A percentile compares a stretch with the other conserved stretches of the same genome.
phyloP scores from a whole-genome alignment of 2,329 filamentous ascomycete species.

The Calonectria pauciramosa region DNA sequence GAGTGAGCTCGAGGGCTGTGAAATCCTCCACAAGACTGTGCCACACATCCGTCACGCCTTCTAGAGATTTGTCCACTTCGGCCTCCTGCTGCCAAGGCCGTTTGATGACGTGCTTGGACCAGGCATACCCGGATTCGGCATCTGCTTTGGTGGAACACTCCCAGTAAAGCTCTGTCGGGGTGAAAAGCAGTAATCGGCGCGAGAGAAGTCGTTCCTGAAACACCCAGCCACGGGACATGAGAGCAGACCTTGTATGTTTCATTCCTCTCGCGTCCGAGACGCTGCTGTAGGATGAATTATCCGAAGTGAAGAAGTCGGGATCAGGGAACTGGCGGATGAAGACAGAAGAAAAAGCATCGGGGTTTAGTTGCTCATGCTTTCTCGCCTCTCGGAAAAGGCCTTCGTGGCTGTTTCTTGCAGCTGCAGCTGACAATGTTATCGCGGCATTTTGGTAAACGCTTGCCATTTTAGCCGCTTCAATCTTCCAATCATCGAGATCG shows the following conservation, averaged over 20 bases:
- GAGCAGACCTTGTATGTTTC: not conserved
- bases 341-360: not conserved
- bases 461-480: not conserved
- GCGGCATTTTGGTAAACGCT: not conserved
- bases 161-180: not conserved
- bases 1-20: not conserved
- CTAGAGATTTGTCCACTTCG: not conserved
- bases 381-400: not conserved
- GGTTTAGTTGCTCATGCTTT: not conserved
- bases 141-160: not conserved
- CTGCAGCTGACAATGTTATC: not conserved
- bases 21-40: not conserved
- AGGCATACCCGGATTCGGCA: not conserved
- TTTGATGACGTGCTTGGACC: not conserved
- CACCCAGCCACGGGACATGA: not conserved
- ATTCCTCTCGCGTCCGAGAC: not conserved
- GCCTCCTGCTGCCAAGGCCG: not conserved
- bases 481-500: not conserved
- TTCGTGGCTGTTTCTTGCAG: not conserved
- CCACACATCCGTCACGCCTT: not conserved
- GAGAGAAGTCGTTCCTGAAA: not conserved
- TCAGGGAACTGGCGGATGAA: not conserved
- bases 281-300: not conserved
- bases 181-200: not conserved
- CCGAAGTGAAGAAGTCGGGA: not conserved